These are phyloP conservation scores for Podaxis pistillaris DNA, from an alignment of 768 basidiomycete genomes.

Conservation along the genomic window DNA sequence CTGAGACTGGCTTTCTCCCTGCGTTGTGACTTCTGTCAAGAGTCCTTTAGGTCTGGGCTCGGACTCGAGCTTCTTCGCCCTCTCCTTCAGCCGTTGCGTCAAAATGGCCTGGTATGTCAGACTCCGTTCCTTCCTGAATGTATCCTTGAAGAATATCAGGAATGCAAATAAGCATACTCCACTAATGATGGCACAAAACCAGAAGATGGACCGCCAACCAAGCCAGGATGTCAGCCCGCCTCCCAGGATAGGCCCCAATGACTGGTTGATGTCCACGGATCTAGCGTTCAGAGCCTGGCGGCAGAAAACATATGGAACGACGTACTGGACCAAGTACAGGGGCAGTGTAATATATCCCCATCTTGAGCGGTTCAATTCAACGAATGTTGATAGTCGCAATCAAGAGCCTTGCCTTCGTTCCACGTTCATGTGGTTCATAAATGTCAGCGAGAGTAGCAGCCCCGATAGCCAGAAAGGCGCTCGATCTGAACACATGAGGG, in stretches of 20 bases:
- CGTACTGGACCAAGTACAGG: conserved; percentile 62
- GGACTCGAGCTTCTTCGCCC: conserved; percentile 17
- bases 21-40: background rate
- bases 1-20: background rate
- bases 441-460: conserved; percentile 76
- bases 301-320: background rate
- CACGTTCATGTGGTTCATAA: conserved; percentile 63
- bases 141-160: conserved; percentile 69
- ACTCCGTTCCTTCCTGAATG: conserved; percentile 78
- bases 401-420: conserved; percentile 40
- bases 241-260: conserved; percentile 67
- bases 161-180: conserved; percentile 53
- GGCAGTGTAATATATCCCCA: conserved; percentile 76
- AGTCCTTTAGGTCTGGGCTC: background rate
- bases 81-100: conserved; percentile 32
- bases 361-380: conserved; percentile 25
- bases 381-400: background rate
- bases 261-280: conserved; percentile 11
- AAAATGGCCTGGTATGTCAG: conserved; percentile 68
- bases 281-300: background rate
- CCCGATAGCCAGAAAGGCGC: conserved; percentile 65
- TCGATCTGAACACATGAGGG: conserved; percentile 17
- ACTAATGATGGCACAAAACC: conserved; percentile 68
- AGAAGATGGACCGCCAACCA: conserved; percentile 77
- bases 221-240: conserved; percentile 60